phyloP scores from a whole-genome alignment of 2,329 filamentous ascomycete genomes.

The Neophaeococcomyces aloes region DNA sequence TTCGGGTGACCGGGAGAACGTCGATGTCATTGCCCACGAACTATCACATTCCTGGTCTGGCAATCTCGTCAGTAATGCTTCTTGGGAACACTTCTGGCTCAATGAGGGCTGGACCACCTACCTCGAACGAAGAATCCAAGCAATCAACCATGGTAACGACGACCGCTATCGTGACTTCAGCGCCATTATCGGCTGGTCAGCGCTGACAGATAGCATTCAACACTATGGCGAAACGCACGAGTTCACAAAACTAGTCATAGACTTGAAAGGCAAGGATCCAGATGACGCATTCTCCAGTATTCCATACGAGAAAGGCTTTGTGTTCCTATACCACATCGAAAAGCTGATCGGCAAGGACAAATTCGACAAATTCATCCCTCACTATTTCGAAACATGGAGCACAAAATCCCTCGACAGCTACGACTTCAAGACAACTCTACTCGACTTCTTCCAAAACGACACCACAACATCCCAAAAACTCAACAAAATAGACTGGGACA shows the following conservation, averaged over 20 bases:
- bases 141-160: slow-evolving; percentile 62
- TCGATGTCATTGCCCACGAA: slow-evolving; percentile 92
- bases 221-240: slow-evolving; percentile 74
- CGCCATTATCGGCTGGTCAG: slow-evolving; percentile 91
- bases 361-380: slow-evolving; percentile 90
- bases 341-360: slow-evolving; percentile 71
- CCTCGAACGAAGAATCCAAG: slow-evolving; percentile 74
- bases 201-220: slow-evolving; percentile 67
- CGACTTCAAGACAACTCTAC: slow-evolving; percentile 80
- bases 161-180: slow-evolving; percentile 75
- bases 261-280: slow-evolving; percentile 81
- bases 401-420: slow-evolving; percentile 83
- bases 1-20: slow-evolving; percentile 78
- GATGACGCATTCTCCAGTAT: slow-evolving; percentile 90
- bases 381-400: slow-evolving; percentile 82
- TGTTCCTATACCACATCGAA: slow-evolving; percentile 85
- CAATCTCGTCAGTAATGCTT: slow-evolving; percentile 52
- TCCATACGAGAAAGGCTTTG: slow-evolving; percentile 94
- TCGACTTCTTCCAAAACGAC: slow-evolving; percentile 72
- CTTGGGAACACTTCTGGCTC: slow-evolving; percentile 47
- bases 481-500: slow-evolving; percentile 74
- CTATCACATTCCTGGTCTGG: slow-evolving; percentile 72
- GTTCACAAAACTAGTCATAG: slow-evolving; percentile 82
- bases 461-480: slow-evolving; percentile 48
- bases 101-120: slow-evolving; percentile 90